Conservation (phyloP, 2,329 filamentous ascomycete species). For the Aspergillus sp. region DNA sequence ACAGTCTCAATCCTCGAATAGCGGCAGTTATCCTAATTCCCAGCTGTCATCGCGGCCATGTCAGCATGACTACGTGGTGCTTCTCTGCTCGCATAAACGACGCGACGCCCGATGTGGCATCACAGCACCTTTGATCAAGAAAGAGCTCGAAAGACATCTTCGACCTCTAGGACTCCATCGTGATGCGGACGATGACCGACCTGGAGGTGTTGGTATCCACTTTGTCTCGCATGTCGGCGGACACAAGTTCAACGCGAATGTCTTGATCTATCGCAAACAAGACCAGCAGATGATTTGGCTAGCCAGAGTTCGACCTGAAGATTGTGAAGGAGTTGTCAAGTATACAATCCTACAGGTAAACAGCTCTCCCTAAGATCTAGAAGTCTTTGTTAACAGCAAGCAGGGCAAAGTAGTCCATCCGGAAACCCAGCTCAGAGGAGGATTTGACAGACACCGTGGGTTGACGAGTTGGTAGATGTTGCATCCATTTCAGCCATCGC, state of each 20-base stretch:
- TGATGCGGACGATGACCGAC: slow-evolving; percentile 75
- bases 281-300: slow-evolving; percentile 65
- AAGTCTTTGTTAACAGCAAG: not conserved
- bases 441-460: slow-evolving; percentile 71
- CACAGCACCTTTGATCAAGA: slow-evolving; percentile 73
- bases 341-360: slow-evolving; percentile 63
- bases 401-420: slow-evolving; percentile 89
- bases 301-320: slow-evolving; percentile 75
- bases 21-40: slow-evolving; percentile 48
- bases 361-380: no score
- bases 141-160: slow-evolving; percentile 78
- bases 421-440: slow-evolving; percentile 73
- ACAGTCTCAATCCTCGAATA: slow-evolving; percentile 33
- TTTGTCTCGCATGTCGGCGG: slow-evolving; percentile 91
- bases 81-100: slow-evolving; percentile 84
- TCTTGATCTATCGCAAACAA: slow-evolving; percentile 71
- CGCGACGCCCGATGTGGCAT: slow-evolving; percentile 89
- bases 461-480: slow-evolving; percentile 57
- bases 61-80: slow-evolving; percentile 74
- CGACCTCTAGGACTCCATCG: slow-evolving; percentile 73
- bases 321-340: slow-evolving; percentile 81
- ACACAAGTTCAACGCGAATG: slow-evolving; percentile 89
- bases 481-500: not conserved
- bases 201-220: slow-evolving; percentile 83
- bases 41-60: slow-evolving; percentile 53